These are phyloP conservation scores for Pyrenochaeta sp. DNA, from an alignment of 2,329 filamentous ascomycete genomes.

Conservation along the genomic window DNA sequence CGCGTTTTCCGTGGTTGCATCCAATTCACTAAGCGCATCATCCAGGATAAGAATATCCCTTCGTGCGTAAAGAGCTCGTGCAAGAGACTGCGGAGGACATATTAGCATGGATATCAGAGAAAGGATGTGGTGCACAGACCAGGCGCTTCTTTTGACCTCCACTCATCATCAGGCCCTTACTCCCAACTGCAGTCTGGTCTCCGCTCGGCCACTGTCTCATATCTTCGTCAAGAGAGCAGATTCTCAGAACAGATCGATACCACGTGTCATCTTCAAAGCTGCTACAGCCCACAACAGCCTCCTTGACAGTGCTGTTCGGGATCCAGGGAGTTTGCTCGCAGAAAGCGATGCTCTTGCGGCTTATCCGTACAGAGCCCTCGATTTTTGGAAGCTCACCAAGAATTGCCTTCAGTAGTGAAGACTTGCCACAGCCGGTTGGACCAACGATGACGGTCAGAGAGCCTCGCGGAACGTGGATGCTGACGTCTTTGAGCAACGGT, in stretches of 20 bases:
- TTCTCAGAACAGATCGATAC: conserved; percentile 20
- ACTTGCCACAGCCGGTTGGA: conserved; percentile 44
- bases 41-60: conserved; percentile 56
- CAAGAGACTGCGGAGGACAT: conserved; percentile 42
- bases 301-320: conserved; percentile 15
- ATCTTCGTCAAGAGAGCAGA: conserved; percentile 12
- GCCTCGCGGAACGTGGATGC: background rate
- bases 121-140: background rate
- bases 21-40: conserved; percentile 59
- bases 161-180: conserved; percentile 57
- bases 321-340: conserved; percentile 49
- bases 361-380: conserved; percentile 26
- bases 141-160: conserved; percentile 61
- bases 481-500: background rate
- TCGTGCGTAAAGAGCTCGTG: conserved; percentile 58
- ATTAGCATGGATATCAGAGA: no score
- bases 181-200: conserved; percentile 55
- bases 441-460: conserved; percentile 39
- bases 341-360: conserved; percentile 42
- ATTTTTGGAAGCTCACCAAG: conserved; percentile 45
- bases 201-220: conserved; percentile 10
- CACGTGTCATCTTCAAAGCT: conserved; percentile 8
- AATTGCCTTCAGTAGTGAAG: conserved; percentile 44
- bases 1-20: conserved; percentile 55
- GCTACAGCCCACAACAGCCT: conserved; percentile 20